phyloP scores from a whole-genome alignment of 2,329 filamentous ascomycete genomes.

The Amylocarpus encephaloides region DNA sequence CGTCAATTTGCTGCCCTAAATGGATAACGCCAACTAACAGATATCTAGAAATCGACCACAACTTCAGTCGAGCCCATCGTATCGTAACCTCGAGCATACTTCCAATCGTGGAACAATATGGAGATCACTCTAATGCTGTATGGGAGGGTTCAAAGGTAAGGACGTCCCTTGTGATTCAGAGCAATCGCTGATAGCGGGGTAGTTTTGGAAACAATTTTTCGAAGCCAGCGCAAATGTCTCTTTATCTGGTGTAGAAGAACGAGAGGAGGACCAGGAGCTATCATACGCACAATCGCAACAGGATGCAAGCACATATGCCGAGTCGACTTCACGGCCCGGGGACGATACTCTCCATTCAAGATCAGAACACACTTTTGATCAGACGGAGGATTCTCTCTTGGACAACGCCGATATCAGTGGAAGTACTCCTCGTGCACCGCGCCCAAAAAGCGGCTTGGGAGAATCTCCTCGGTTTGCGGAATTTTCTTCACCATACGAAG shows the following conservation, averaged over 20 bases:
- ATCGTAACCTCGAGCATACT: constrained; percentile 93
- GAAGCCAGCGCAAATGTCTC: constrained; percentile 97
- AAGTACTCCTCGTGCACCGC: constrained; percentile 59
- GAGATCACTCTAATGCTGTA: constrained; percentile 84
- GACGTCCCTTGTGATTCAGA: not conserved
- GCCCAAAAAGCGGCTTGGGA: constrained; percentile 40
- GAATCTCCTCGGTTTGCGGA: constrained; percentile 50
- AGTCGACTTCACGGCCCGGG: constrained; percentile 33
- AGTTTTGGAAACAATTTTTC: constrained; percentile 99
- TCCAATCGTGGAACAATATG: constrained; percentile 90
- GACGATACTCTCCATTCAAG: constrained; percentile 25
- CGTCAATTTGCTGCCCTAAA: constrained; percentile 7
- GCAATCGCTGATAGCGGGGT: constrained; percentile 19
- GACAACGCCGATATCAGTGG: constrained; percentile 57
- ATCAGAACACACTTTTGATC: constrained; percentile 28
- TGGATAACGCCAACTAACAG: constrained; percentile 10
- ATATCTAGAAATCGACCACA: constrained; percentile 83
- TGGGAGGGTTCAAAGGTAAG: constrained; percentile 92
- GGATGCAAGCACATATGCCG: constrained; percentile 27
- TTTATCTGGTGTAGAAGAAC: constrained; percentile 87
- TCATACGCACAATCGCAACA: constrained; percentile 33
- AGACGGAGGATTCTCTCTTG: constrained; percentile 58
- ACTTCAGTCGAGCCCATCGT: constrained; percentile 93
- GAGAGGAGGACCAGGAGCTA: constrained; percentile 51
- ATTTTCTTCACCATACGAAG: constrained; percentile 72